phyloP scores from a whole-genome alignment of 441 rosid genomes.

The Sinapis alba region DNA sequence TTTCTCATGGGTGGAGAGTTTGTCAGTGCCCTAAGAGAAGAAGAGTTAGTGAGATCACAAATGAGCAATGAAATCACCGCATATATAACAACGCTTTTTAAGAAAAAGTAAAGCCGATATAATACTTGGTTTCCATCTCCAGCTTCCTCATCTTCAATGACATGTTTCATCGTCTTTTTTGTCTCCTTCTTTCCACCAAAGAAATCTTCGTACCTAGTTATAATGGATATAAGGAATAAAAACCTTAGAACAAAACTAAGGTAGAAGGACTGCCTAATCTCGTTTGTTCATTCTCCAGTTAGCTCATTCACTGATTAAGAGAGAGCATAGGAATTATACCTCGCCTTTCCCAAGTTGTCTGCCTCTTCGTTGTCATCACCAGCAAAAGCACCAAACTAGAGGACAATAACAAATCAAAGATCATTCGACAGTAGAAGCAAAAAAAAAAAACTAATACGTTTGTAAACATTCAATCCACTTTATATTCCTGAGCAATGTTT shows the following conservation, averaged over 20 bases:
- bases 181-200: slow-evolving; percentile 54
- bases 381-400: slow-evolving; percentile 64
- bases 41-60: slow-evolving; percentile 12
- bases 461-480: neutral
- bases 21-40: slow-evolving; percentile 47
- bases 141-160: slow-evolving; percentile 49
- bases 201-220: slow-evolving; percentile 77
- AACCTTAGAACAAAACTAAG: neutral
- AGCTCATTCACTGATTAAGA: slow-evolving; percentile 4
- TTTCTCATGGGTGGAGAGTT: slow-evolving; percentile 80
- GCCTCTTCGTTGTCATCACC: slow-evolving; percentile 49
- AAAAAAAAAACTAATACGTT: neutral
- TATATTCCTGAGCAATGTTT: neutral
- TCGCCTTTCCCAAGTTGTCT: slow-evolving; percentile 51
- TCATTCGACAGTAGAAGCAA: neutral
- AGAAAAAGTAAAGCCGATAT: slow-evolving; percentile 9
- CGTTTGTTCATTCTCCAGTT: neutral
- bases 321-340: slow-evolving; percentile 44
- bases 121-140: slow-evolving; percentile 42
- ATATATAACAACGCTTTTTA: slow-evolving; percentile 13
- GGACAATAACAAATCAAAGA: slow-evolving; percentile 16
- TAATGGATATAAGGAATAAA: slow-evolving; percentile 3
- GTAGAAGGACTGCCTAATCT: neutral
- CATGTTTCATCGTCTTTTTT: slow-evolving; percentile 45
- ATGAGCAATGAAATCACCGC: neutral